Evolutionary conservation across 148 eudicot species (phyloP).

Genomic region (Salicornia ramosissima): DNA sequence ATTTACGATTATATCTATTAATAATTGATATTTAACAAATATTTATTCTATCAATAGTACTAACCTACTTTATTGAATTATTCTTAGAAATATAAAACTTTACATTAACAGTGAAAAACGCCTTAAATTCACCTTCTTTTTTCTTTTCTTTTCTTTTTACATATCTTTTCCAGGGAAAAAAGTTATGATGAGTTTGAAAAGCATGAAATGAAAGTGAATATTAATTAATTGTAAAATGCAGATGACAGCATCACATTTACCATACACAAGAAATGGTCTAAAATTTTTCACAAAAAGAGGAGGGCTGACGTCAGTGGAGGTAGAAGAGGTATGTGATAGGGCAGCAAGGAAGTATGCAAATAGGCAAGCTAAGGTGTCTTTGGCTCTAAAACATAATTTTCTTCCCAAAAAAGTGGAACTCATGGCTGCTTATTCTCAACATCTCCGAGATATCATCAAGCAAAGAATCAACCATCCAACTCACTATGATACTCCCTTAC

Average conservation of each 20-base stretch:
- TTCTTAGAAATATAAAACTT: too few relatives aligned
- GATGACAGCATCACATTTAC: slow-evolving; percentile 98
- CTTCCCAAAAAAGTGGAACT: slow-evolving; percentile 62
- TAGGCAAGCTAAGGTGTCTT: slow-evolving; percentile 60
- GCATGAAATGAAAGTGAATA: too few relatives aligned
- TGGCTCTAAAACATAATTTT: slow-evolving; percentile 24
- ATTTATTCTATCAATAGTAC: too few relatives aligned
- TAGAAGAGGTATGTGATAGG: slow-evolving; percentile 71
- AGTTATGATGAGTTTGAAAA: too few relatives aligned
- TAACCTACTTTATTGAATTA: too few relatives aligned
- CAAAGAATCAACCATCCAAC: slow-evolving; percentile 77
- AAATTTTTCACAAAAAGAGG: slow-evolving; percentile 87
- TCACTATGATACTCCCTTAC: slow-evolving; percentile 71
- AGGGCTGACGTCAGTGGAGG: slow-evolving; percentile 71
- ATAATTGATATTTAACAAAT: too few relatives aligned
- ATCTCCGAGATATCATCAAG: slow-evolving; percentile 80
- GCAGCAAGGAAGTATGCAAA: slow-evolving; percentile 81
- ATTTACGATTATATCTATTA: too few relatives aligned
- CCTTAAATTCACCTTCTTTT: too few relatives aligned
- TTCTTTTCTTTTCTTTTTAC: too few relatives aligned
- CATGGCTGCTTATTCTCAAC: slow-evolving; percentile 67
- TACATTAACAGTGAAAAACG: too few relatives aligned
- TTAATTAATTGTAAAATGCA: slow-evolving; percentile 24
- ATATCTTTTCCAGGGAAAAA: too few relatives aligned
- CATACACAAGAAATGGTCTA: slow-evolving; percentile 88